A percentile compares a stretch with the other conserved stretches of the same genome.
Evolutionary conservation across 164 flowering plant species (phyloP).

Genomic region (Santalum album): DNA sequence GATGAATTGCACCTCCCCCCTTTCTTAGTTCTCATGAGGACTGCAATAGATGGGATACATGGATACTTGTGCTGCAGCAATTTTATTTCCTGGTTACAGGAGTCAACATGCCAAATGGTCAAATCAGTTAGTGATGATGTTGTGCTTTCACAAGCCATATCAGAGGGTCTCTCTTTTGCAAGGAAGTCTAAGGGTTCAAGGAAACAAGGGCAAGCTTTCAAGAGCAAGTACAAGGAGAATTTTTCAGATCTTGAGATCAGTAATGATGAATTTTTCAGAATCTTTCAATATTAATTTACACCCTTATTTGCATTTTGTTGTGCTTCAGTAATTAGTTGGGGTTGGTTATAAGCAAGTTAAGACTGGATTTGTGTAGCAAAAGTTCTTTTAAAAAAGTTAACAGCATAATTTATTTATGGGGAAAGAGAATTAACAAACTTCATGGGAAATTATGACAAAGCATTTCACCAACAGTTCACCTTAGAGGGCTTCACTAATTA

Average conservation of each 20-base stretch:
- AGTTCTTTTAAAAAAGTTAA: no score
- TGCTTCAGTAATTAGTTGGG: background rate
- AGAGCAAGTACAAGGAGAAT: constrained; percentile 26
- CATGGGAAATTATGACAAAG: background rate
- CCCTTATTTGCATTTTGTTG: background rate
- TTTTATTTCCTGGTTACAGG: constrained; percentile 32
- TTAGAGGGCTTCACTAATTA: no score
- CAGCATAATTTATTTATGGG: background rate
- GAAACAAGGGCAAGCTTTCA: constrained; percentile 28
- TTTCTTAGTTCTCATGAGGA: background rate
- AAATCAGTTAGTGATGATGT: constrained; percentile 54
- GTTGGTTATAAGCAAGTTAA: no score
- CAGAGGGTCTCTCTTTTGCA: constrained; percentile 57
- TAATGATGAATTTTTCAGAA: constrained; percentile 34
- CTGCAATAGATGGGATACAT: background rate
- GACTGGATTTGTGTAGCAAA: no score
- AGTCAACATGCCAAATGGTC: constrained; percentile 69
- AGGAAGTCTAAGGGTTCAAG: constrained; percentile 39
- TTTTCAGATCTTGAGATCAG: constrained; percentile 13
- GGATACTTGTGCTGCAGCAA: constrained; percentile 4
- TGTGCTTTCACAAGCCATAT: constrained; percentile 49
- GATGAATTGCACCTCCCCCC: background rate
- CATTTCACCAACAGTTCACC: background rate
- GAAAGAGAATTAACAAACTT: background rate
- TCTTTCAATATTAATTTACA: background rate